Conservation (phyloP, 2,329 filamentous ascomycete species). For the Cordyceps tenuipes region DNA sequence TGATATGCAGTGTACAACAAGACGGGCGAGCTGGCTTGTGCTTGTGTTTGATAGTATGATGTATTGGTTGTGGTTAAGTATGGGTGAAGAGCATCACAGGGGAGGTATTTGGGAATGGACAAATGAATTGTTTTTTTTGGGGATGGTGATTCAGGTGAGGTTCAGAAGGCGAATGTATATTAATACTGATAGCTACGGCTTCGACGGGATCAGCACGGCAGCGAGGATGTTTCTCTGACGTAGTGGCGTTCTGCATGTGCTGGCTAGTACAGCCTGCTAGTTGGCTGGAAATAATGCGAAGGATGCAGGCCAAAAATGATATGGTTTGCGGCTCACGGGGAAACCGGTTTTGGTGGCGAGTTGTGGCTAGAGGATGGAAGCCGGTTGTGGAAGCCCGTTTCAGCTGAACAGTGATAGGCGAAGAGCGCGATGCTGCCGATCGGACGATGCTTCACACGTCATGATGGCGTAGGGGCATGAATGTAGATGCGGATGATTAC, state of each 20-base stretch:
- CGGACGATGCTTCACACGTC: neutral
- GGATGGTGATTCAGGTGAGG: too few relatives aligned
- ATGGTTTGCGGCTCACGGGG: neutral
- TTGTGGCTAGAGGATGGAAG: neutral
- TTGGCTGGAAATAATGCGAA: neutral
- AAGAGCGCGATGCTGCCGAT: neutral
- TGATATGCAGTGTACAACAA: too few relatives aligned
- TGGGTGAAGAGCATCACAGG: neutral
- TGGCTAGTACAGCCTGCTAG: neutral
- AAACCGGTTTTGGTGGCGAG: constrained; percentile 5
- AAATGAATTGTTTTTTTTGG: neutral
- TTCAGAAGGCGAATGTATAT: neutral
- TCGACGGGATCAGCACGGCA: neutral
- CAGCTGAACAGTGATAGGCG: neutral
- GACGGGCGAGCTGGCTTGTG: too few relatives aligned
- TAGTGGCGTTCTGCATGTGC: constrained; percentile 6
- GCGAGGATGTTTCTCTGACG: constrained; percentile 3
- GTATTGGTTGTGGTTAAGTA: too few relatives aligned
- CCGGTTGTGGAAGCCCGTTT: neutral
- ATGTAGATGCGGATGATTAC: neutral
- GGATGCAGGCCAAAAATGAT: neutral
- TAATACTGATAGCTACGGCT: constrained; percentile 1
- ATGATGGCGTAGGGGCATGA: constrained; percentile 1
- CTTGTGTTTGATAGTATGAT: too few relatives aligned
- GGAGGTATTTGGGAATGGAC: neutral